phyloP scores from a whole-genome alignment of 2,329 filamentous ascomycete genomes.

The Berkeleyomyces basicola region DNA sequence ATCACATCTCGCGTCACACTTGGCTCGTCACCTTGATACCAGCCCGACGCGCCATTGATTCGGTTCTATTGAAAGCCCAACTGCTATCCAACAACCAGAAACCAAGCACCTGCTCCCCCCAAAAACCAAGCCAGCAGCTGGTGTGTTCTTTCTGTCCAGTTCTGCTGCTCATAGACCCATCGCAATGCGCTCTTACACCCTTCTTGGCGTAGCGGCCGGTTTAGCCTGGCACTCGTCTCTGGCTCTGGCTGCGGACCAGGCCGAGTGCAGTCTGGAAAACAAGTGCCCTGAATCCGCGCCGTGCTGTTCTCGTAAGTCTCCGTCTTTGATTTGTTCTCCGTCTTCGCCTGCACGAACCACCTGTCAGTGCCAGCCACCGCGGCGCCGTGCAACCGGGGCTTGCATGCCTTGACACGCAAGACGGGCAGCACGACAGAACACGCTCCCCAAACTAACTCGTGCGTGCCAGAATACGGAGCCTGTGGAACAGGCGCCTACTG shows the following conservation, averaged over 20 bases:
- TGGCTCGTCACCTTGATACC: no score
- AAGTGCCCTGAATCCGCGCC: conserved; percentile 58
- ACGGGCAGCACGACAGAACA: neutral
- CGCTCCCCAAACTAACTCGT: neutral
- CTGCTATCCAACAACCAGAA: no score
- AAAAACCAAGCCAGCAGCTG: neutral
- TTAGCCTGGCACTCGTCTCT: neutral
- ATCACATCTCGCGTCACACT: no score
- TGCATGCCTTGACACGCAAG: no score
- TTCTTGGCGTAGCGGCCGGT: conserved; percentile 4
- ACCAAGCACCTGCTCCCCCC: neutral
- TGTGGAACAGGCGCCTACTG: conserved; percentile 93
- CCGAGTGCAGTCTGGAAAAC: conserved; percentile 30
- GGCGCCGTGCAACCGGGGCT: neutral
- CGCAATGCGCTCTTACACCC: conserved; percentile 2
- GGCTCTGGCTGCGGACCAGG: conserved; percentile 12
- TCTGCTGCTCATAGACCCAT: neutral
- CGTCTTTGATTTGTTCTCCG: neutral
- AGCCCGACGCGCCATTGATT: no score
- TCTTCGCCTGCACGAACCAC: neutral
- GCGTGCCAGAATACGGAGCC: conserved; percentile 62
- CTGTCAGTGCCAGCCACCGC: neutral
- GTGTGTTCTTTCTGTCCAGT: neutral
- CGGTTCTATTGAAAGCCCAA: no score
- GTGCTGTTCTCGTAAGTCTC: conserved; percentile 63